Evolutionary conservation across 352 stramenopile species (phyloP), one percentile per base, ranked within the genome.

Genomic region (Pythium brachiatum): DNA sequence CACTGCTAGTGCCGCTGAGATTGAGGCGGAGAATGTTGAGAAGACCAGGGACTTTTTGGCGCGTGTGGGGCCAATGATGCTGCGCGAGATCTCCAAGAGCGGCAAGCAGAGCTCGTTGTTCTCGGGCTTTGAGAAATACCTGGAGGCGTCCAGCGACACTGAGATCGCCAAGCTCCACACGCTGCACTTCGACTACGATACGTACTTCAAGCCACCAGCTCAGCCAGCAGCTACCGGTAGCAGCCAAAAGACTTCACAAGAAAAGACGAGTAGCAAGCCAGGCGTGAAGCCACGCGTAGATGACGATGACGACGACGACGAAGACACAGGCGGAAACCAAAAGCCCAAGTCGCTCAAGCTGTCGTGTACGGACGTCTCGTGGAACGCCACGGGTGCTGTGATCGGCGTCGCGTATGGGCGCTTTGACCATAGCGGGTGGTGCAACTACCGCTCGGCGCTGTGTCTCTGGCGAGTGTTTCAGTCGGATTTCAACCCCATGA

Each of bases 381-480:
- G 88, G 88, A 97, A 94, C 56, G 72, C 78, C 2, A 95, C 87
- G 0, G 89, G 89, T n/a, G 82, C 84, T 7, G 68, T 91, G 23
- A 75, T 97, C 21, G 88, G 76, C n/a, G 81, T 90, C 23, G 72
- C 86, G 31, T 97, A 95, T 52, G 89, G 89, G 25, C 76, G 87
- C 26, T 90, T 93, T 23, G 86, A 96, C 57, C 81, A 95, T 64
- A 81, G 76, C 2, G 88, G 88, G 0, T 96, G 88, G 88, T 96
- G 88, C 72, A 85, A 96, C 60, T 92, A 90, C 39, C 86, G 84
- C 39, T 93, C 86, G 7, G 86, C 87, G 36, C 67, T 96, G 27
- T 95, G 85, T 56, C 71, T 90, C 57, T 96, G 88, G 88, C 90
- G 83, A 44, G 78, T 96, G 29, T 96, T 96, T 53, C 81, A 89